Conservation (phyloP, 306 rosid species). For the Senna siamea region DNA sequence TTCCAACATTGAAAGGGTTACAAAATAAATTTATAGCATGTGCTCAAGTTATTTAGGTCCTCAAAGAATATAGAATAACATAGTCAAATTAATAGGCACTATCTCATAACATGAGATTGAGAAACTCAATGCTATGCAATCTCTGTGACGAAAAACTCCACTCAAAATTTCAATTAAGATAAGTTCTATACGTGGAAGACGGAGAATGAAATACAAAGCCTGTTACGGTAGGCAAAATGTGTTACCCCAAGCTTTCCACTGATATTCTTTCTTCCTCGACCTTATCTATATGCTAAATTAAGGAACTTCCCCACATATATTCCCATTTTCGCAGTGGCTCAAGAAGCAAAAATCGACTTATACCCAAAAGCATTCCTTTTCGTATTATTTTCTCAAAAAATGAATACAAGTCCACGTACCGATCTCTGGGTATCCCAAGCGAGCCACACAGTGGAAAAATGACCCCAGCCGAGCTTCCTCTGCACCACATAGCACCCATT, state of each 20-base stretch:
- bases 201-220: neutral
- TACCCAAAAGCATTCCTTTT: neutral
- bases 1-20: neutral
- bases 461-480: constrained; percentile 91
- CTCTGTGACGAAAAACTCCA: neutral
- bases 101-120: neutral
- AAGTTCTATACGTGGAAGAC: neutral
- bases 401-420: constrained; percentile 13
- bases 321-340: constrained; percentile 14
- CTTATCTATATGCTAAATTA: no score
- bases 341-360: neutral
- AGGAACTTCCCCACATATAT: constrained; percentile 14
- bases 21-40: neutral
- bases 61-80: neutral
- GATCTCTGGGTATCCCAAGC: constrained; percentile 65
- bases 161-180: neutral
- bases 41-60: neutral
- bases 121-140: neutral
- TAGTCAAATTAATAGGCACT: neutral
- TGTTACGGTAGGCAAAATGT: neutral
- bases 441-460: constrained; percentile 88
- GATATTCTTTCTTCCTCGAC: no score
- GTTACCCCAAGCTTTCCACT: neutral
- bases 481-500: constrained; percentile 66
- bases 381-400: neutral